Evolutionary conservation across 2,329 filamentous ascomycete species (phyloP).

Genomic region (Epichloe glyceriae): DNA sequence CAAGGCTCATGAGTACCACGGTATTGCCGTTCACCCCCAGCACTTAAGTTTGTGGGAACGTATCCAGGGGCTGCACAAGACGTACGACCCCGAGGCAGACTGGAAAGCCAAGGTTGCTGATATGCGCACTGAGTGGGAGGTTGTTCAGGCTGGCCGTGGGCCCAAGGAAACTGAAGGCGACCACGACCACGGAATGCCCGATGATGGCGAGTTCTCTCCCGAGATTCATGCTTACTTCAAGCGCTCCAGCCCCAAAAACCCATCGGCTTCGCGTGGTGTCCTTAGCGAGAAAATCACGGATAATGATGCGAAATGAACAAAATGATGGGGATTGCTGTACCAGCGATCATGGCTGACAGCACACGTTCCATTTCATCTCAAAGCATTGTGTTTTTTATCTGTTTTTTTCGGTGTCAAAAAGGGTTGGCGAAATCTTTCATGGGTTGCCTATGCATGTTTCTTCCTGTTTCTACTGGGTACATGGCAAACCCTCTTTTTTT

Average conservation of each 20-base stretch:
- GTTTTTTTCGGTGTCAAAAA: too few species aligned
- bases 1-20: slow-evolving; percentile 73
- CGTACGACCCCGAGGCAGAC: slow-evolving; percentile 73
- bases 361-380: too few species aligned
- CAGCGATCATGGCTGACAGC: not conserved
- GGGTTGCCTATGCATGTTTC: too few species aligned
- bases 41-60: slow-evolving; percentile 87
- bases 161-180: slow-evolving; percentile 34
- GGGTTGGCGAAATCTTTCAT: too few species aligned
- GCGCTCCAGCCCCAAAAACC: slow-evolving; percentile 22
- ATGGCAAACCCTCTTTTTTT: too few species aligned
- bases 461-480: too few species aligned
- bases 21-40: slow-evolving; percentile 78
- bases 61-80: slow-evolving; percentile 61
- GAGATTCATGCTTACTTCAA: slow-evolving; percentile 44
- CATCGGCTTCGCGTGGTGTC: slow-evolving; percentile 8
- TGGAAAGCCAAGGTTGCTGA: slow-evolving; percentile 76
- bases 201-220: slow-evolving; percentile 37
- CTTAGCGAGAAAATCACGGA: slow-evolving; percentile 17
- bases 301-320: slow-evolving; percentile 1
- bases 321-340: not conserved
- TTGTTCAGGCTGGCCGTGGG: slow-evolving; percentile 31
- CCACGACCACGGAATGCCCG: slow-evolving; percentile 22
- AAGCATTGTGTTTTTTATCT: too few species aligned
- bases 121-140: slow-evolving; percentile 54